Evolutionary conservation across 2,329 filamentous ascomycete species (phyloP).

Genomic region (Tolypocladium nubicola): DNA sequence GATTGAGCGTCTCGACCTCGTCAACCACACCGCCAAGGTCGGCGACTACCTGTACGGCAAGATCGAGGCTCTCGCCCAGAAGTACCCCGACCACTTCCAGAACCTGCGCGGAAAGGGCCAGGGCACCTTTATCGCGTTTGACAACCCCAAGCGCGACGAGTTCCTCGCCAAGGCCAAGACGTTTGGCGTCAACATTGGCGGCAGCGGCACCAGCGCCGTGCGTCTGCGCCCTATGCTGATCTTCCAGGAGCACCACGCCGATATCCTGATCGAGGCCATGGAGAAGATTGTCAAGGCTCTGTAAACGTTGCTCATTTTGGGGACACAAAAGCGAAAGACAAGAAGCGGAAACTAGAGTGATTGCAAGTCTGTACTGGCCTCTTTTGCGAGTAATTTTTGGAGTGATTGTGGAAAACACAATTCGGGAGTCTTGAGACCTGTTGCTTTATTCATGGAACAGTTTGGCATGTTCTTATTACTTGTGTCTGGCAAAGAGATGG

Average conservation of each 20-base stretch:
- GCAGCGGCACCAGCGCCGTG: constrained; percentile 65
- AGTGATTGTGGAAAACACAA: neutral
- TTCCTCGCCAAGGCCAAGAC: constrained; percentile 71
- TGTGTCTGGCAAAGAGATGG: neutral
- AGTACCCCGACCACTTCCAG: constrained; percentile 67
- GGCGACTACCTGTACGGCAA: constrained; percentile 69
- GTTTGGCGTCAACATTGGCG: constrained; percentile 79
- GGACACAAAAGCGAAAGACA: neutral
- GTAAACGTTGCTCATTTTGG: constrained; percentile 4
- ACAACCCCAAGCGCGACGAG: constrained; percentile 68
- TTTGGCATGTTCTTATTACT: neutral
- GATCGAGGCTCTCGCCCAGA: constrained; percentile 54
- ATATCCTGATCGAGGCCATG: constrained; percentile 68
- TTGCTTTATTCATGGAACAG: neutral
- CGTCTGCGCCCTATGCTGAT: constrained; percentile 81
- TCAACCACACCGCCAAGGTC: constrained; percentile 65
- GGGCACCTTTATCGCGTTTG: constrained; percentile 90
- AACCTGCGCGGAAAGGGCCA: constrained; percentile 81
- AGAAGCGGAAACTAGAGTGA: neutral
- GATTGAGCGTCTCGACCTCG: constrained; percentile 66
- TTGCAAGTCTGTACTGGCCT: neutral
- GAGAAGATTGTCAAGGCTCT: constrained; percentile 58
- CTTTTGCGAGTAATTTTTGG: neutral
- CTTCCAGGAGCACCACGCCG: constrained; percentile 84
- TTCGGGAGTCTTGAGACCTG: neutral